Base-by-base conservation (phyloP, 1,284 basidiomycete species). In the Ceraceosorus bombacis region DNA sequence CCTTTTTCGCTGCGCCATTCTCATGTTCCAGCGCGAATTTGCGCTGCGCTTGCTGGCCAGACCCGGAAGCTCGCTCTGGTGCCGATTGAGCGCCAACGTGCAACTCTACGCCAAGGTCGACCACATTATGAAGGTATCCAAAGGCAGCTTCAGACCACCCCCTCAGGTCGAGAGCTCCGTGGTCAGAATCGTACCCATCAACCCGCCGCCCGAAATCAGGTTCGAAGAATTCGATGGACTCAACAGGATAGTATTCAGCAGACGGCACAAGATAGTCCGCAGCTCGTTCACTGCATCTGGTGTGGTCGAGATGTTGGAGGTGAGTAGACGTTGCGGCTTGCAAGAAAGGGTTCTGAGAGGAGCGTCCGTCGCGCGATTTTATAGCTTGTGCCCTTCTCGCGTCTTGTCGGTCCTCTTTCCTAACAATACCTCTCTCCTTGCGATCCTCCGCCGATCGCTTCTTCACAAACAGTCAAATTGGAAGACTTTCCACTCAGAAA, bases 11-110 rank as follows among this genome's bases (percentile, higher is more conserved):
- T 86, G 88, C 64, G 90, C 91, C 38, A 92, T 98, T 65, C 88
- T 98, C 81, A 98, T 98, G 94, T 98, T 98, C 81, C 94, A 98
- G 80, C 88, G 92, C 59, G 94, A 98, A 78, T 98, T 98, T 74
- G 94, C 95, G 0, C 82, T 94, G 61, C 88, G 95, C 1, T 84
- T 99, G 10, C 86, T 91, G 49, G 95, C 94, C 3, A 82, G 85
- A 38, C 91, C 95, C 0, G 87, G 86, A 2, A 87, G 89, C 7
- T 82, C 86, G 37, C 81, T 96, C 6, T 99, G 95, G 95, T 96
- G 92, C 58, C 67, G 94, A 51, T 82, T 99, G 37, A 90, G 89
- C 5, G 94, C 91, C 41, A 98, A 99, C 77, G 95, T 96, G 5
- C 95, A 98, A 78, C 86, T 96, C 17, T 93, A 90, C 78, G 85